Evolutionary conservation across 192 early-diverging fungal genomes (phyloP).

Genomic region (Coemansia sp.): DNA sequence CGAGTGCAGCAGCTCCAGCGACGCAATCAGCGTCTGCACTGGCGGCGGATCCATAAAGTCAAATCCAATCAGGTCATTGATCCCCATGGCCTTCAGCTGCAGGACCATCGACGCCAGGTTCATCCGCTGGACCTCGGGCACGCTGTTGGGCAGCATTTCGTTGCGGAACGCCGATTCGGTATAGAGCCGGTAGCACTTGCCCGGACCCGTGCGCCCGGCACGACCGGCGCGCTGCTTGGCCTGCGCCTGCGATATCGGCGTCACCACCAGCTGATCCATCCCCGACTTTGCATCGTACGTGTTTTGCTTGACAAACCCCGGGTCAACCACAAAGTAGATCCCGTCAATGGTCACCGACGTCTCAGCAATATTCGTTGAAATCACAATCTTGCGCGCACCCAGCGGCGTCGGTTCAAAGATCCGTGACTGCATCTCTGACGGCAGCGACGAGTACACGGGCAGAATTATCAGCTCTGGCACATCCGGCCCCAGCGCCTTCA

Average conservation of each 20-base stretch:
- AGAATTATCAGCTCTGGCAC: constrained; percentile 78
- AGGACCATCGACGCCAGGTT: constrained; percentile 89
- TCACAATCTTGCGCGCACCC: constrained; percentile 84
- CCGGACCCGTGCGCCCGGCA: constrained; percentile 92
- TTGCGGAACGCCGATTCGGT: constrained; percentile 87
- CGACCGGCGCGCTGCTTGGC: constrained; percentile 93
- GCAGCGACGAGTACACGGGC: constrained; percentile 91
- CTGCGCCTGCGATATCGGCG: constrained; percentile 93
- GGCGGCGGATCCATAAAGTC: constrained; percentile 99
- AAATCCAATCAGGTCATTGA: constrained; percentile 90
- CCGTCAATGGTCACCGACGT: constrained; percentile 96
- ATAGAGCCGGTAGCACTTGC: constrained; percentile 88
- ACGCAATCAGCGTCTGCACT: constrained; percentile 80
- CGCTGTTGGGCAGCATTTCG: constrained; percentile 91
- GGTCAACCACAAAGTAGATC: constrained; percentile 94
- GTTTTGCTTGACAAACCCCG: constrained; percentile 91
- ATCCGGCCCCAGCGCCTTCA: constrained; percentile 65
- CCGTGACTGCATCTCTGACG: constrained; percentile 91
- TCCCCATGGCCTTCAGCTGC: constrained; percentile 87
- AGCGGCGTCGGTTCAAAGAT: constrained; percentile 87
- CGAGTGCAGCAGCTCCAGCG: constrained; percentile 93
- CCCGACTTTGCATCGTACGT: constrained; percentile 94
- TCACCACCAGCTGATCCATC: constrained; percentile 90
- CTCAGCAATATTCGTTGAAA: constrained; percentile 99
- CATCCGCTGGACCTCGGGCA: constrained; percentile 95